Evolutionary conservation across 257 asterid genomes (phyloP), one percentile per base, ranked within the genome.

Genomic region (Petunia secreta): DNA sequence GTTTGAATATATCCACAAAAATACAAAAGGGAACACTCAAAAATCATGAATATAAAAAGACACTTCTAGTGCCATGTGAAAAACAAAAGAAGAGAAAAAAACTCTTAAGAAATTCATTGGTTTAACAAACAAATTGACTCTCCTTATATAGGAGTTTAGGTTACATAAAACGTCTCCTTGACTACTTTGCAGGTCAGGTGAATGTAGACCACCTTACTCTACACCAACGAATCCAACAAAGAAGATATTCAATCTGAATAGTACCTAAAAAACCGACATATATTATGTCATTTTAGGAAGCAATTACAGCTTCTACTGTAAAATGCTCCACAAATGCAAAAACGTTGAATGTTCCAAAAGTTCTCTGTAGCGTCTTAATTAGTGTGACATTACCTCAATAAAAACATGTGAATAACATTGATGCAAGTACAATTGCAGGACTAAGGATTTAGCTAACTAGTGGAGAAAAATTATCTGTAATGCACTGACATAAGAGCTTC

Each of bases 1-100:
- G 62, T 36, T 46, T 34, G 9, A 63, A 82, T 15, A 65, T 41
- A 43, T 65, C 69, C 81, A 10, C 63, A 55, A 52, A 53, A 63
- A 60, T 7, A 80, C 50, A 40, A 64, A 63, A 39, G 58, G 40
- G 40, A 55, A 64, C 77, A 36, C 50, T 48, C 34, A 2, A 40
- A 39, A 64, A 71, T 34, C 16, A 71, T 10, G 60, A 50, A 25
- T 66, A 82, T 53, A 16, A 53, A 78, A 75, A 1, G 6, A 14
- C 59, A 36, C 62, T 40, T 43, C 50, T 36, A 73, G 1, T 71
- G 36, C 62, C 44, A 73, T 36, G 7, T 50, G 77, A 73, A 48
- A 48, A 48, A 62, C 5, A 10, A 43, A 71, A 48, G 60, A 48
- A 71, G 16, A 46, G 60, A 73, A 13, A 50, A 48, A 69, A 48